These are phyloP conservation scores for Ampelocalamus luodianensis DNA, from an alignment of 176 grass and related monocot species.

Conservation along the genomic window DNA sequence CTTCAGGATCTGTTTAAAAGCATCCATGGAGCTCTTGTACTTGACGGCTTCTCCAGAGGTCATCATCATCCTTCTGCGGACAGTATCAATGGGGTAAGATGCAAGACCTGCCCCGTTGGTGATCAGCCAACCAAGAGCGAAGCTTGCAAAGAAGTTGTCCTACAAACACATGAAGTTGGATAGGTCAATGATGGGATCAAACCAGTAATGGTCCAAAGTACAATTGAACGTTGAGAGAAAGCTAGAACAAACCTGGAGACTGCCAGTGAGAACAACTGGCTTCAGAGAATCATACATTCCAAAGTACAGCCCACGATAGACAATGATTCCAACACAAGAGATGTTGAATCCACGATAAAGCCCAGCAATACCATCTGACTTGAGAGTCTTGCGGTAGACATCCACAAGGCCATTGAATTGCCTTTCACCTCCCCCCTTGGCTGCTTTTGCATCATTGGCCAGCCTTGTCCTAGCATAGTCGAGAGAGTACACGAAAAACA, in stretches of 20 bases:
- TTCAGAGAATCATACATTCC: slow-evolving; percentile 92
- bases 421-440: slow-evolving; percentile 87
- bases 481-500: slow-evolving; percentile 89
- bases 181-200: not conserved
- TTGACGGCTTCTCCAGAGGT: slow-evolving; percentile 92
- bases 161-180: slow-evolving; percentile 25
- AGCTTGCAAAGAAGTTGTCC: slow-evolving; percentile 97
- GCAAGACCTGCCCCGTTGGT: slow-evolving; percentile 91
- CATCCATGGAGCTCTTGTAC: slow-evolving; percentile 92
- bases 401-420: slow-evolving; percentile 95
- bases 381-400: slow-evolving; percentile 86
- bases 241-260: slow-evolving; percentile 61
- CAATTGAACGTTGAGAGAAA: not conserved
- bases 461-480: slow-evolving; percentile 92
- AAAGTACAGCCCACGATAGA: slow-evolving; percentile 97
- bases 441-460: slow-evolving; percentile 80
- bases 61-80: slow-evolving; percentile 99
- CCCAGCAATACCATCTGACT: slow-evolving; percentile 84
- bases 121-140: slow-evolving; percentile 84
- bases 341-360: slow-evolving; percentile 97
- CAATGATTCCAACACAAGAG: slow-evolving; percentile 93
- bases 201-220: no score
- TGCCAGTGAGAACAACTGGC: slow-evolving; percentile 80
- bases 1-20: slow-evolving; percentile 78
- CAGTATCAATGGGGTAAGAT: slow-evolving; percentile 89